Percentiles rank a stretch among this genome's conserved stretches.
Evolutionary conservation across 352 stramenopile genomes (phyloP).

Genomic region (Pythium chondricola): DNA sequence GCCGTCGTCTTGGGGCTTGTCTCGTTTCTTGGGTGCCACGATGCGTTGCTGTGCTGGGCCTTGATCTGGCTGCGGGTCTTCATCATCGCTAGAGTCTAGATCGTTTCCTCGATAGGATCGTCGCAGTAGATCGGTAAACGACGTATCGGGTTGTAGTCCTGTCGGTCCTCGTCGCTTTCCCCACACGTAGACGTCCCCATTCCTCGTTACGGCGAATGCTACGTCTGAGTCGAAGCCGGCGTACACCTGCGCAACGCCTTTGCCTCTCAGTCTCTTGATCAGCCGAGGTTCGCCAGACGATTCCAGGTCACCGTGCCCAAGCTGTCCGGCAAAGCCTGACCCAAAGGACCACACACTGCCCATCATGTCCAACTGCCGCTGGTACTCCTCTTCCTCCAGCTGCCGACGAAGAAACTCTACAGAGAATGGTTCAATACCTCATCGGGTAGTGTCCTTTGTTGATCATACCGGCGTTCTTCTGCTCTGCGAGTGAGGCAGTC

Average conservation of each 20-base stretch:
- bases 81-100: slow-evolving; percentile 48
- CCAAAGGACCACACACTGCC: slow-evolving; percentile 81
- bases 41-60: too few relatives aligned
- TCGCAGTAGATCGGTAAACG: slow-evolving; percentile 25
- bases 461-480: slow-evolving; percentile 47
- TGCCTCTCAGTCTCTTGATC: slow-evolving; percentile 66
- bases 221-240: slow-evolving; percentile 82
- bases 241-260: slow-evolving; percentile 66
- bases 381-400: slow-evolving; percentile 59
- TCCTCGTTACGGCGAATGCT: slow-evolving; percentile 60
- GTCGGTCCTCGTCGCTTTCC: slow-evolving; percentile 57
- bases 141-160: slow-evolving; percentile 32
- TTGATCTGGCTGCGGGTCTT: slow-evolving; percentile 12
- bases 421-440: neutral
- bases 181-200: slow-evolving; percentile 76
- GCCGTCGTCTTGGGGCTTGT: neutral
- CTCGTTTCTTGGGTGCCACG: too few relatives aligned
- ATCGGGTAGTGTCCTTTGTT: neutral
- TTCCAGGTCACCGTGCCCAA: slow-evolving; percentile 67
- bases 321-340: slow-evolving; percentile 58
- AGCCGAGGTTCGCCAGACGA: slow-evolving; percentile 44
- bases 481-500: slow-evolving; percentile 48
- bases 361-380: slow-evolving; percentile 72
- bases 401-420: slow-evolving; percentile 52
- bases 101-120: slow-evolving; percentile 31